Evolutionary conservation across 305 asterid genomes (phyloP).

Genomic region (Solanum chacoense): DNA sequence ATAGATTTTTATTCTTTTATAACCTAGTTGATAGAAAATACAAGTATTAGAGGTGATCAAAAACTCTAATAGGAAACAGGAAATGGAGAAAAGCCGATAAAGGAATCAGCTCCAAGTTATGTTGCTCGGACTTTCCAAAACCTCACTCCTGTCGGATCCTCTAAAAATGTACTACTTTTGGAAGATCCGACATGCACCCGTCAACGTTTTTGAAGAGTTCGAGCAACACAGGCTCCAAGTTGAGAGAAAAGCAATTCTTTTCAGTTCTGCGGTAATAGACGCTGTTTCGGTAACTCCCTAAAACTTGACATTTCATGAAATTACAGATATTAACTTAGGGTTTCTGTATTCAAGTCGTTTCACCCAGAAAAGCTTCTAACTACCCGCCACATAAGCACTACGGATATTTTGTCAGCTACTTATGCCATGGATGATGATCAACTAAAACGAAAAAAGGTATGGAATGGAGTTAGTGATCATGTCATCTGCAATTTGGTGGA

Average conservation of each 20-base stretch:
- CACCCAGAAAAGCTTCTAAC: neutral
- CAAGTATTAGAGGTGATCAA: neutral
- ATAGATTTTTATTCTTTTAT: neutral
- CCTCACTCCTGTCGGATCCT: neutral
- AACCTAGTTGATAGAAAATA: neutral
- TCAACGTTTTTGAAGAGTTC: neutral
- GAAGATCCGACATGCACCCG: neutral
- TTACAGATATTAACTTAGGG: neutral
- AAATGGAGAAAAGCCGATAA: neutral
- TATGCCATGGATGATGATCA: neutral
- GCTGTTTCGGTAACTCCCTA: neutral
- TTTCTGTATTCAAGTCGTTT: neutral
- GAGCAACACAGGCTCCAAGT: neutral
- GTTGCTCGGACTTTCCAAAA: neutral
- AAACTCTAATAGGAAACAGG: neutral
- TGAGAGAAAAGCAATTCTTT: neutral
- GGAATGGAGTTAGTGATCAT: neutral
- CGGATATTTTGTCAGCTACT: neutral
- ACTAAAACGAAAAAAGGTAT: neutral
- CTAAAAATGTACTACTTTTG: neutral
- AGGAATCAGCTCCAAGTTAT: neutral
- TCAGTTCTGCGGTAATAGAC: neutral
- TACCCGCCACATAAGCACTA: neutral
- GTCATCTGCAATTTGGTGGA: neutral
- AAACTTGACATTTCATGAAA: neutral